Evolutionary conservation across 1,284 basidiomycete genomes (phyloP).

Genomic region (Puccinia horiana): DNA sequence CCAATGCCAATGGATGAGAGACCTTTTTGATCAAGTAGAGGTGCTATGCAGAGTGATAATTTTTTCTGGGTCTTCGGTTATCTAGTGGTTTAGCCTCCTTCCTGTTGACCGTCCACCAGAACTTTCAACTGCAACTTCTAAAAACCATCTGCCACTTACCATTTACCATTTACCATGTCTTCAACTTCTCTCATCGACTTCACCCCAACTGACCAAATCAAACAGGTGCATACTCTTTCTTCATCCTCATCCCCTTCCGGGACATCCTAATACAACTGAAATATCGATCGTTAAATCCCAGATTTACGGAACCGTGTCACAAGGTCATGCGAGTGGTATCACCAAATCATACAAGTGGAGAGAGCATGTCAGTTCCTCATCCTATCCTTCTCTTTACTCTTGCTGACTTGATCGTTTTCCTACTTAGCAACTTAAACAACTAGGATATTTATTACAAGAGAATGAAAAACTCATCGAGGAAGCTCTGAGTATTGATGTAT

Average conservation of each 20-base stretch:
- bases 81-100: not conserved
- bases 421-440: slow-evolving; percentile 58
- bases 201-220: slow-evolving; percentile 41
- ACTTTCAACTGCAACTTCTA: not conserved
- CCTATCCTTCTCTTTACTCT: not conserved
- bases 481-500: slow-evolving; percentile 56
- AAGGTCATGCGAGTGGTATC: slow-evolving; percentile 16
- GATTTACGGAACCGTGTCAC: slow-evolving; percentile 21
- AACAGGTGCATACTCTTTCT: slow-evolving; percentile 27
- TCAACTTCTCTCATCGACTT: slow-evolving; percentile 5
- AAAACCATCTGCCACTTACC: not conserved
- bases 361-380: slow-evolving; percentile 30
- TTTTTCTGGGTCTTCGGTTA: too few relatives aligned
- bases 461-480: slow-evolving; percentile 56
- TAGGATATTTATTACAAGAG: slow-evolving; percentile 57
- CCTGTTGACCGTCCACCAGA: not conserved
- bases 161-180: not conserved
- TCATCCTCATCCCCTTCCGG: not conserved
- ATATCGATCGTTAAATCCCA: not conserved
- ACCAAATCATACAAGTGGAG: slow-evolving; percentile 46
- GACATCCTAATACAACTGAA: not conserved
- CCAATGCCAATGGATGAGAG: too few relatives aligned
- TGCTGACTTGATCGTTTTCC: not conserved
- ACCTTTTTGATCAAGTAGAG: too few relatives aligned
- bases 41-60: too few relatives aligned